A percentile compares a stretch with the other conserved stretches of the same genome.
Conservation (phyloP, 192 early-diverging fungal genomes). For the Pecoramyces ruminantium region DNA sequence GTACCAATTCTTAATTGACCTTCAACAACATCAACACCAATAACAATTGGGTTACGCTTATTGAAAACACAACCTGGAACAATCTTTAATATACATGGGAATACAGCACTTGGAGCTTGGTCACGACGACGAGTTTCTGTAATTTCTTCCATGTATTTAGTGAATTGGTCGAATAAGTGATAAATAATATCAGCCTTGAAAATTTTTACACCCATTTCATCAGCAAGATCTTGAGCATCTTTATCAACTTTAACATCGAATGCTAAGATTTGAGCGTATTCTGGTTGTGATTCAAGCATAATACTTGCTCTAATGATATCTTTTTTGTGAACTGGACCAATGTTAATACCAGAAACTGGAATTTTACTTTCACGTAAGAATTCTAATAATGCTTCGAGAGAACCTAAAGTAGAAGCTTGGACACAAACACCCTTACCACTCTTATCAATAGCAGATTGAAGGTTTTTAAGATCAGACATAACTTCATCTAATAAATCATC, state of each 20-base stretch:
- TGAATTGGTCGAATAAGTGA: conserved; percentile 91
- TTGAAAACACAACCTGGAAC: conserved; percentile 82
- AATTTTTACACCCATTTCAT: conserved; percentile 76
- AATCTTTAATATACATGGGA: conserved; percentile 85
- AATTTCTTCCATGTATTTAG: conserved; percentile 55
- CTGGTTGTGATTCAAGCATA: conserved; percentile 82
- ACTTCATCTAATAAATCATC: conserved; percentile 86
- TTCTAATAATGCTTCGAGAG: conserved; percentile 87
- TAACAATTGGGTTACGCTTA: conserved; percentile 82
- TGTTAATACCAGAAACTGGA: conserved; percentile 89
- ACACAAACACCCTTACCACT: conserved; percentile 87
- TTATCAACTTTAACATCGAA: conserved; percentile 65
- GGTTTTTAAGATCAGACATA: conserved; percentile 68
- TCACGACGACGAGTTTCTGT: conserved; percentile 77
- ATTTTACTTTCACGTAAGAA: conserved; percentile 81
- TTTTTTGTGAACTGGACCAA: conserved; percentile 96
- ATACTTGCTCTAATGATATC: conserved; percentile 77
- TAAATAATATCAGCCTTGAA: conserved; percentile 98
- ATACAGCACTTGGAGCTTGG: conserved; percentile 74
- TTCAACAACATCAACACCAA: conserved; percentile 90
- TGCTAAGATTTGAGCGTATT: conserved; percentile 40
- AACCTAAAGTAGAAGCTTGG: conserved; percentile 94
- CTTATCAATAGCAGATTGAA: conserved; percentile 66
- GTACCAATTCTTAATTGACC: conserved; percentile 77
- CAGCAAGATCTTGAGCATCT: conserved; percentile 81